Evolutionary conservation across 805 yeast species (phyloP).

Genomic region (Metschnikowia amazonensis): DNA sequence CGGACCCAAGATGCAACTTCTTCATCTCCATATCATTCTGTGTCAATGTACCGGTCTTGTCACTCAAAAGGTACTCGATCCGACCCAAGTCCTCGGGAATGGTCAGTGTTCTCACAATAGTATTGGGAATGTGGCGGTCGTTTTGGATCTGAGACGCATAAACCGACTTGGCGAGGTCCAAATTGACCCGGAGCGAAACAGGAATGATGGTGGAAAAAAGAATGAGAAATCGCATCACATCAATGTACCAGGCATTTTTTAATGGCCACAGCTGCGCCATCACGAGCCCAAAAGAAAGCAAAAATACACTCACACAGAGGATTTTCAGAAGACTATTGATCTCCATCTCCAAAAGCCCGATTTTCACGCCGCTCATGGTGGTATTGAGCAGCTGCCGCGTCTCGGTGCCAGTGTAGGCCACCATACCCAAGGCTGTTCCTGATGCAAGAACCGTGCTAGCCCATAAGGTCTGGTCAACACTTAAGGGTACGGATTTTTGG

Average conservation of each 20-base stretch:
- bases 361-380: slow-evolving; percentile 78
- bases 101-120: slow-evolving; percentile 94
- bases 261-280: slow-evolving; percentile 69
- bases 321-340: slow-evolving; percentile 85
- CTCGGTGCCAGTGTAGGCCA: slow-evolving; percentile 86
- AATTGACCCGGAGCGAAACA: slow-evolving; percentile 87
- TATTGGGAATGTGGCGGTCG: slow-evolving; percentile 73
- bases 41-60: slow-evolving; percentile 95
- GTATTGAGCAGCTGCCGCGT: slow-evolving; percentile 96
- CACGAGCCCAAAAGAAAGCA: slow-evolving; percentile 73
- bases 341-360: slow-evolving; percentile 86
- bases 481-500: slow-evolving; percentile 53
- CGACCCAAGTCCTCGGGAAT: slow-evolving; percentile 98
- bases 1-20: slow-evolving; percentile 87
- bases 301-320: slow-evolving; percentile 79
- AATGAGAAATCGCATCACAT: slow-evolving; percentile 84
- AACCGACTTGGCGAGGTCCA: slow-evolving; percentile 93
- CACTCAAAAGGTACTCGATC: slow-evolving; percentile 86
- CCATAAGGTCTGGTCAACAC: slow-evolving; percentile 94
- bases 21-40: slow-evolving; percentile 98
- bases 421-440: slow-evolving; percentile 84
- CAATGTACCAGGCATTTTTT: slow-evolving; percentile 75
- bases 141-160: slow-evolving; percentile 94
- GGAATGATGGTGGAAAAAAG: slow-evolving; percentile 94
- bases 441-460: slow-evolving; percentile 97